Evolutionary conservation across 345 rosid species (phyloP), one percentile per base, ranked within the genome.

Genomic region (Cardamine occulta): DNA sequence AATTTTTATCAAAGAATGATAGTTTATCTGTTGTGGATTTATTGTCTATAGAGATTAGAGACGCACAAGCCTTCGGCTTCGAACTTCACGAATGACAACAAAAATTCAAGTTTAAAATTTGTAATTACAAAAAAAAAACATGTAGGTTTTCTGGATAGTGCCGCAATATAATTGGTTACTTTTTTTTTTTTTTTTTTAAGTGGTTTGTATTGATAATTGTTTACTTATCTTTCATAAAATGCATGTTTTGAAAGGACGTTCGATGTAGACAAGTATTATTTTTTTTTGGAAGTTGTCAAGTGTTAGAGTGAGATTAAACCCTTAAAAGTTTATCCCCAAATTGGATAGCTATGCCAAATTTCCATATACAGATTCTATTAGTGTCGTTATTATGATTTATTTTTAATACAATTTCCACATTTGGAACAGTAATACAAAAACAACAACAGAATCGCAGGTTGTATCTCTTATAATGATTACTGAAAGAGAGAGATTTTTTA

Each of bases 391-490:
- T 54, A 8, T 6, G 8, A 31, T 11, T 56, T 28, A 45, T 7
- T 13, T 55, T 29, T 37, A 52, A 62, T 32, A 34, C 40, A 42
- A 39, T 31, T 54, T 64, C 48, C 61, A 55, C 35, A 31, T 77
- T 55, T 34, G 72, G 75, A 55, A 57, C 59, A 45, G 65, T 56
- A 32, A 11, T 63, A 64, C 12, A 9, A 15, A 28, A 65, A 44
- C 4, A 47, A 10, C 26, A 61, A 44, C 45, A 15, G 62, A 61
- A 70, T 53, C 1, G 42, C 8, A 61, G 37, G 55, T 49, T 59
- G n/a, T n/a, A 24, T 66, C 66, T 58, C 52, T 51, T 24, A 11
- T 26, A 29, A 18, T 72, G 81, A 78, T 78, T 78, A 51, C 11
- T 59, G 68, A 72, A 58, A 78, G 57, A 40, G 76, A 54, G 24